These are phyloP conservation scores for Alternaria panax DNA, from an alignment of 2,329 filamentous ascomycete species.

Conservation along the genomic window DNA sequence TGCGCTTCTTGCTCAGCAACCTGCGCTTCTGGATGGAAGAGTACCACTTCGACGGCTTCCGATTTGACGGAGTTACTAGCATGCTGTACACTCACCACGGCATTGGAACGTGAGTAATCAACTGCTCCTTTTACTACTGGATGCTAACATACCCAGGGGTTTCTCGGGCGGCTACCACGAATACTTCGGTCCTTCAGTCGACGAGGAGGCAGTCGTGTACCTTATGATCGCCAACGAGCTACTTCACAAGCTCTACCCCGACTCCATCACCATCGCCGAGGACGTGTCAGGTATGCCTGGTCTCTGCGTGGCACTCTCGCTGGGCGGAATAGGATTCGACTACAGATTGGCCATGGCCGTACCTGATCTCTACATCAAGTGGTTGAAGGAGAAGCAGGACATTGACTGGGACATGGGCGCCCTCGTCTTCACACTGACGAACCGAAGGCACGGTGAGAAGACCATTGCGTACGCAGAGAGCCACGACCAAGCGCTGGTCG, in stretches of 20 bases:
- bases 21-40: conserved; percentile 99
- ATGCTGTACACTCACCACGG: conserved; percentile 98
- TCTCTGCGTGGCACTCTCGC: conserved; percentile 82
- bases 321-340: conserved; percentile 95
- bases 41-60: conserved; percentile 94
- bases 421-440: conserved; percentile 87
- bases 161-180: conserved; percentile 99
- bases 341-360: conserved; percentile 98
- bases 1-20: conserved; percentile 96
- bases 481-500: conserved; percentile 97
- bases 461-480: conserved; percentile 98
- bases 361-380: conserved; percentile 99
- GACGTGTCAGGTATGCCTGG: conserved; percentile 99
- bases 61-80: conserved; percentile 97
- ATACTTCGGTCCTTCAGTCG: conserved; percentile 88
- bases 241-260: conserved; percentile 88
- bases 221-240: conserved; percentile 97
- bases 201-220: conserved; percentile 93
- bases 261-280: conserved; percentile 90
- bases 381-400: conserved; percentile 91
- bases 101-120: conserved; percentile 81
- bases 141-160: conserved; percentile 64
- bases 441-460: conserved; percentile 94
- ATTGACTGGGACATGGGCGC: conserved; percentile 88
- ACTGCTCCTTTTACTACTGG: background rate